Percentiles rank a stretch among this genome's conserved stretches.
These are phyloP conservation scores for Zygosaccharomyces rouxii DNA, from an alignment of 805 yeast species.

Conservation along the genomic window DNA sequence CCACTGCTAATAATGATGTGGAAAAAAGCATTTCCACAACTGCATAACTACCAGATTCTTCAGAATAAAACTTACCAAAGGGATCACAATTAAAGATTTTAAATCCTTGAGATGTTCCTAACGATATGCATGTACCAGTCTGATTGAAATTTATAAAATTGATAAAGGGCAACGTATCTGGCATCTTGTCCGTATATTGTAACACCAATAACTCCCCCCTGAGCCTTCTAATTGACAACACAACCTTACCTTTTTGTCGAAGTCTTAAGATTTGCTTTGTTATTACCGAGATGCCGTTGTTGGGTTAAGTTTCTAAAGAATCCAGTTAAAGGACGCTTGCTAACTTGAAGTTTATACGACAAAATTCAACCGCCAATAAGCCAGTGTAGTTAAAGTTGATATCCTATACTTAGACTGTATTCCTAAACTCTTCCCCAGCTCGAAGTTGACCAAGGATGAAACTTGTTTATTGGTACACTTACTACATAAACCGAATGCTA, in stretches of 20 bases:
- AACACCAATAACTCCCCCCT: neutral
- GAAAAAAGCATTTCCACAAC: constrained; percentile 74
- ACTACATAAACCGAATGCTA: too few species aligned
- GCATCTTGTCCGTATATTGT: constrained; percentile 7
- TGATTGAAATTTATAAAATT: constrained; percentile 67
- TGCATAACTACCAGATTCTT: constrained; percentile 54
- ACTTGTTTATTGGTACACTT: too few species aligned
- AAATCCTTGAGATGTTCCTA: constrained; percentile 61
- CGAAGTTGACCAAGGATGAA: too few species aligned
- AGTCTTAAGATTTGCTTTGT: neutral
- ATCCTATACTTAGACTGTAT: too few species aligned
- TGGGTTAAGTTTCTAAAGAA: neutral
- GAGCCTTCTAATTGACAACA: neutral
- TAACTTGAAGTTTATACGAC: neutral
- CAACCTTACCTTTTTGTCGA: neutral
- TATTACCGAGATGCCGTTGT: constrained; percentile 1
- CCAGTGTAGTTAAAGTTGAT: neutral
- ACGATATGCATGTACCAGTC: constrained; percentile 65
- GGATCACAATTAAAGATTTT: constrained; percentile 69
- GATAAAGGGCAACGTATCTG: constrained; percentile 24
- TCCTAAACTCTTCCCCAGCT: too few species aligned
- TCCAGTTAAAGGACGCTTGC: neutral
- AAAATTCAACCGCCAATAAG: neutral
- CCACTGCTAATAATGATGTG: constrained; percentile 65
- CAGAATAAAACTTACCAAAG: constrained; percentile 49